Evolutionary conservation across 2,329 filamentous ascomycete genomes (phyloP).

Genomic region (Pseudopithomyces chartarum): DNA sequence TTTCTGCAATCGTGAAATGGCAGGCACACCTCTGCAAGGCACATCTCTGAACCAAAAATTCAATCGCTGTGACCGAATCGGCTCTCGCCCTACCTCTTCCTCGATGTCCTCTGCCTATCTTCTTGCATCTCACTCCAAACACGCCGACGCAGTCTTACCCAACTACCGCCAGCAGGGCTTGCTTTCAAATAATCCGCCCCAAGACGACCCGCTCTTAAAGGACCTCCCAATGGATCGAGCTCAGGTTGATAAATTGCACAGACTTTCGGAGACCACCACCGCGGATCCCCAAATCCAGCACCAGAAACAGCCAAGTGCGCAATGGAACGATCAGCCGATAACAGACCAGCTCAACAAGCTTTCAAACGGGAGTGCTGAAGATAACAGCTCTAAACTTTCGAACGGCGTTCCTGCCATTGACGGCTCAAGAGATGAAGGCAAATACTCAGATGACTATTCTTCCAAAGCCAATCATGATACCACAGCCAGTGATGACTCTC

Average conservation of each 20-base stretch:
- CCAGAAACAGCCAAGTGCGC: background rate
- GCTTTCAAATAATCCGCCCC: background rate
- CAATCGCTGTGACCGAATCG: background rate
- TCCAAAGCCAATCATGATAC: background rate
- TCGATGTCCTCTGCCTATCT: background rate
- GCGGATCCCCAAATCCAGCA: background rate
- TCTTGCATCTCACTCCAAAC: background rate
- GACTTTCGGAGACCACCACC: background rate
- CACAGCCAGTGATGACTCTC: too few species aligned
- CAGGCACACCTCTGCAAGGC: background rate
- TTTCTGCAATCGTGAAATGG: background rate
- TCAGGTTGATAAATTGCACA: background rate
- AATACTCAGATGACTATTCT: background rate
- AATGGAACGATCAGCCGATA: background rate
- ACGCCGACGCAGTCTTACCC: background rate
- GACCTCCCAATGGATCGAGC: background rate
- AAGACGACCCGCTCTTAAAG: background rate
- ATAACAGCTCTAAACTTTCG: background rate
- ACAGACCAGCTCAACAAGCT: background rate
- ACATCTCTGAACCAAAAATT: background rate
- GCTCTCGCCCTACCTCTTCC: background rate
- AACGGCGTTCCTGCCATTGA: constrained; percentile 1
- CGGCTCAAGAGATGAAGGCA: background rate
- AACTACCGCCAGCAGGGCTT: background rate
- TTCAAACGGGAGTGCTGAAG: background rate